Evolutionary conservation across 805 yeast species (phyloP).

Genomic region (Teunomyces aglyptinius): DNA sequence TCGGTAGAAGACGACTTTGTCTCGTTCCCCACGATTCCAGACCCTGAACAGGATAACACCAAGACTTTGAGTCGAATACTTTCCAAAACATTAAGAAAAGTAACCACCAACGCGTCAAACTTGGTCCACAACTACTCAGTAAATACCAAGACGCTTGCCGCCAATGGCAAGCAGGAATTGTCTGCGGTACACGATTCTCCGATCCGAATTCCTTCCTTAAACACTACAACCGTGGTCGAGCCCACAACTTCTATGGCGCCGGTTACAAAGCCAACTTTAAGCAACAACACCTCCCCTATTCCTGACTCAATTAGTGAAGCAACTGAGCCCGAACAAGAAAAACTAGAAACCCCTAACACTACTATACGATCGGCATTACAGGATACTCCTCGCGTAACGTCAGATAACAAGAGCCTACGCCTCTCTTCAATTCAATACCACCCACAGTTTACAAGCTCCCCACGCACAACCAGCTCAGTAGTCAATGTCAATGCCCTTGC

Average conservation of each 20-base stretch:
- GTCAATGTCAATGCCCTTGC: slow-evolving; percentile 31
- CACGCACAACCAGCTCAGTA: slow-evolving; percentile 26
- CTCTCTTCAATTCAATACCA: slow-evolving; percentile 25
- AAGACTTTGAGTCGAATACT: slow-evolving; percentile 34
- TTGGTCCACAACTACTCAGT: slow-evolving; percentile 22
- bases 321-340: neutral
- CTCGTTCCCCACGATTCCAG: slow-evolving; percentile 44
- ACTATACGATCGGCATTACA: neutral
- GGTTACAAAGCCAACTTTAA: neutral
- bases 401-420: slow-evolving; percentile 34
- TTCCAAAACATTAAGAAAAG: slow-evolving; percentile 38
- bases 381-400: slow-evolving; percentile 28
- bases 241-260: neutral
- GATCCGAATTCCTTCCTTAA: slow-evolving; percentile 3
- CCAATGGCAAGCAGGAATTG: neutral
- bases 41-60: slow-evolving; percentile 36
- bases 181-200: neutral
- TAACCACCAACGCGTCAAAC: slow-evolving; percentile 41
- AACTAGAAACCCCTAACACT: neutral
- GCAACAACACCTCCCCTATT: neutral
- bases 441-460: slow-evolving; percentile 1
- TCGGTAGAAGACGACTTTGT: slow-evolving; percentile 27
- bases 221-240: neutral
- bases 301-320: neutral
- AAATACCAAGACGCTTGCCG: slow-evolving; percentile 4